Conservation (phyloP, 1,284 basidiomycete species). For the Ustilago vetiveriae region DNA sequence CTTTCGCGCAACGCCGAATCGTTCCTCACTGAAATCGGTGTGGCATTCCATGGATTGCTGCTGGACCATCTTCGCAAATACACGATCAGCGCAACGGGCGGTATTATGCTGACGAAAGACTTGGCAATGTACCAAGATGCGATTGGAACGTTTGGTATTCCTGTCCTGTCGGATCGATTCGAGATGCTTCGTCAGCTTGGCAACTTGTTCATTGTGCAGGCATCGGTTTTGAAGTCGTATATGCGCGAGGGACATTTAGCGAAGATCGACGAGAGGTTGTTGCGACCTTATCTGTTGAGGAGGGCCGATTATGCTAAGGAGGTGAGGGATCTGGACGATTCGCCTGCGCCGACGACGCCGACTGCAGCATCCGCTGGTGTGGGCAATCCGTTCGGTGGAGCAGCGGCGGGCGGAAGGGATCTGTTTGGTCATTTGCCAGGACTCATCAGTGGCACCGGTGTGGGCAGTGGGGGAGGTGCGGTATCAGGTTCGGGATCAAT, state of each 20-base stretch:
- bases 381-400: slow-evolving; percentile 21
- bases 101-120: slow-evolving; percentile 97
- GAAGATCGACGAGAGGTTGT: slow-evolving; percentile 83
- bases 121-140: slow-evolving; percentile 96
- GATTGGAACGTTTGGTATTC: slow-evolving; percentile 80
- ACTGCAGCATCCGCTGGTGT: slow-evolving; percentile 10
- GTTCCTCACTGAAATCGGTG: slow-evolving; percentile 91
- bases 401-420: slow-evolving; percentile 11
- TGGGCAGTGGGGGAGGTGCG: slow-evolving; percentile 1
- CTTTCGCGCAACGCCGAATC: slow-evolving; percentile 79
- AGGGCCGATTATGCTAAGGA: slow-evolving; percentile 78
- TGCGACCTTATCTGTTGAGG: slow-evolving; percentile 89
- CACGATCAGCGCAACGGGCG: slow-evolving; percentile 93
- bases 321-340: slow-evolving; percentile 57
- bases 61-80: slow-evolving; percentile 96
- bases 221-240: slow-evolving; percentile 63
- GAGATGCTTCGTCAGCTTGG: slow-evolving; percentile 98
- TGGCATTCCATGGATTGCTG: slow-evolving; percentile 90
- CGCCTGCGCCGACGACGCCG: slow-evolving; percentile 7
- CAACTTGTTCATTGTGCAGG: slow-evolving; percentile 77
- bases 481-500: neutral
- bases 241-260: slow-evolving; percentile 70
- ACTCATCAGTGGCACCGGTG: slow-evolving; percentile 16
- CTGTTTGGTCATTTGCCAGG: slow-evolving; percentile 38
- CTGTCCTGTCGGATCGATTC: slow-evolving; percentile 89